These are phyloP conservation scores for Picochlorum sp. DNA, from an alignment of 139 green algal genomes.

Conservation along the genomic window DNA sequence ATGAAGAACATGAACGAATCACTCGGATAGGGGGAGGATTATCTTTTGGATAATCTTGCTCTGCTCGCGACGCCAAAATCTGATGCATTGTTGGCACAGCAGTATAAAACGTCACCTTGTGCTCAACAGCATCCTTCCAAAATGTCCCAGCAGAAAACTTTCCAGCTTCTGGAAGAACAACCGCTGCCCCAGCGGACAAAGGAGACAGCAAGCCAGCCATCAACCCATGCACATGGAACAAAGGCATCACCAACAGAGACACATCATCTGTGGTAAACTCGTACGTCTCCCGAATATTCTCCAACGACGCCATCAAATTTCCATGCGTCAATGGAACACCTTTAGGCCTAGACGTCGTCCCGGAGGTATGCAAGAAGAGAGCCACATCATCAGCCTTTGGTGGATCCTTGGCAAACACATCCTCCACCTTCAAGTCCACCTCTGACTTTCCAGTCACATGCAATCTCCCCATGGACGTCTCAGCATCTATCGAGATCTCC, in stretches of 20 bases:
- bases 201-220: constrained; percentile 69
- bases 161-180: constrained; percentile 39
- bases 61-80: constrained; percentile 48
- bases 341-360: constrained; percentile 77
- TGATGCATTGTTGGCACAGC: constrained; percentile 20
- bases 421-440: neutral
- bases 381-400: constrained; percentile 38
- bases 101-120: constrained; percentile 77
- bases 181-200: constrained; percentile 47
- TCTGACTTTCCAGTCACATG: neutral
- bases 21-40: constrained; percentile 58
- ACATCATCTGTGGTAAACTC: constrained; percentile 51
- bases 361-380: constrained; percentile 81
- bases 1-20: constrained; percentile 71
- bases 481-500: neutral
- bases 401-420: neutral
- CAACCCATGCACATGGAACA: constrained; percentile 89
- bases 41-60: constrained; percentile 38
- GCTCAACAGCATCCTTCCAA: constrained; percentile 49
- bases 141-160: constrained; percentile 61
- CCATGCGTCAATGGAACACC: constrained; percentile 70
- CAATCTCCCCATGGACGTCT: neutral
- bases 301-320: constrained; percentile 63
- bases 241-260: constrained; percentile 70
- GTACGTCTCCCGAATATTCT: constrained; percentile 72